Evolutionary conservation across 73 alveolate species (phyloP), one percentile per base, ranked within the genome.

Genomic region (Effrenium voratum): DNA sequence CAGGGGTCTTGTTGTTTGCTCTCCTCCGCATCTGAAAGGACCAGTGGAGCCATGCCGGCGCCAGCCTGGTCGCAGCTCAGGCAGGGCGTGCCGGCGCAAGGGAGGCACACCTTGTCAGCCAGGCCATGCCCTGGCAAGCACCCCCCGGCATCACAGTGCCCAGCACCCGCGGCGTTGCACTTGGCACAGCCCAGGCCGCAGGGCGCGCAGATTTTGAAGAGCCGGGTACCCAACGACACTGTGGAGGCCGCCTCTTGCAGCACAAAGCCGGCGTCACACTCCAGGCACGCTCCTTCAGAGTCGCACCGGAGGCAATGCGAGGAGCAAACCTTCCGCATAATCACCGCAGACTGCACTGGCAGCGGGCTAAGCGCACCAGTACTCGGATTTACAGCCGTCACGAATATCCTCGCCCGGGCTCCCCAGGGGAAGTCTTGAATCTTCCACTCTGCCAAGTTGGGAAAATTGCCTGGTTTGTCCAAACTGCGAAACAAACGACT

Each of bases 321-420:
- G 55, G 88, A 66, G 87, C 97, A 90, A 10, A 90, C 97, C 60
- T 90, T 90, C 57, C 97, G 97, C 43, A 90, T 66, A 87, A 90
- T 90, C 77, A 90, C 97, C 30, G 97, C 88, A 32, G 97, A 90
- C 97, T 90, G 97, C 66, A 90, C 97, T 19, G 87, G 88, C 8
- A 87, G 44, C 32, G 97, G 97, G 88, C 97, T 90, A 55, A 90
- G 76, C 30, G 97, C 97, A 16, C 97, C 97, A 0, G 97, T 90
- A 59, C 26, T 44, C 30, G 70, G 97, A 36, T 90, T 90, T 30
- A 90, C 97, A 10, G 97, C 97, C 19, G 97, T 70, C 59, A 90
- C 97, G 59, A 90, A 90, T 22, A 90, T 90, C 59, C 97, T 38
- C 19, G 97, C 97, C 22, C 97, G 86, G 60, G 86, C 88, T 52